Evolutionary conservation across 2,329 filamentous ascomycete species (phyloP).

Genomic region (Ceratocystis cacaofunesta): DNA sequence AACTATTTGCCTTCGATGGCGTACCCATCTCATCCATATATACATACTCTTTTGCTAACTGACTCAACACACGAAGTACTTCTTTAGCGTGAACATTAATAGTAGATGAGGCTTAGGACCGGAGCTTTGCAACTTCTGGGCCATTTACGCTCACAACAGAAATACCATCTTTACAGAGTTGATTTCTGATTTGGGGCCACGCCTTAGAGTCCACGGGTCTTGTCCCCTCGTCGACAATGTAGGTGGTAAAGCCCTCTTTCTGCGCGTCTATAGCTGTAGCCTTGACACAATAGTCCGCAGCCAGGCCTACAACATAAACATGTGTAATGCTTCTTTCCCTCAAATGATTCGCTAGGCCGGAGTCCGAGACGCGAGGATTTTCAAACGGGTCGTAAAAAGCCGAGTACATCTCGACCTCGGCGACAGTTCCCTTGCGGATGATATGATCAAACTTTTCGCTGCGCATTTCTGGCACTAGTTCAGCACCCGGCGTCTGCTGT

Average conservation of each 20-base stretch:
- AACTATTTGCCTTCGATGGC: neutral
- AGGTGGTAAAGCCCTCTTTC: conserved; percentile 60
- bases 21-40: neutral
- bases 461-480: conserved; percentile 59
- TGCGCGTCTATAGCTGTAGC: conserved; percentile 64
- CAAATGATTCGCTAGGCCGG: conserved; percentile 46
- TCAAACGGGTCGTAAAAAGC: conserved; percentile 73
- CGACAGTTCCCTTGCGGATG: conserved; percentile 64
- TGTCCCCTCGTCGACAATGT: conserved; percentile 64
- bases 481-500: conserved; percentile 54
- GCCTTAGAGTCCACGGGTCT: conserved; percentile 49
- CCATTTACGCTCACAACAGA: conserved; percentile 43
- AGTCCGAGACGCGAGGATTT: conserved; percentile 43
- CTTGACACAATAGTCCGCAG: conserved; percentile 80
- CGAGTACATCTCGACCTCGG: conserved; percentile 80
- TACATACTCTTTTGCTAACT: neutral
- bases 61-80: neutral
- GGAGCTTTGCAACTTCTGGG: conserved; percentile 27
- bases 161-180: conserved; percentile 46
- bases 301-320: conserved; percentile 75
- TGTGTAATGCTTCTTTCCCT: conserved; percentile 43
- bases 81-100: neutral
- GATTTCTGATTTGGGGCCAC: conserved; percentile 41
- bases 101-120: neutral
- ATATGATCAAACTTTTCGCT: conserved; percentile 42